These are phyloP conservation scores for Penicillium hesseltinei DNA, from an alignment of 2,329 filamentous ascomycete species.

Conservation along the genomic window DNA sequence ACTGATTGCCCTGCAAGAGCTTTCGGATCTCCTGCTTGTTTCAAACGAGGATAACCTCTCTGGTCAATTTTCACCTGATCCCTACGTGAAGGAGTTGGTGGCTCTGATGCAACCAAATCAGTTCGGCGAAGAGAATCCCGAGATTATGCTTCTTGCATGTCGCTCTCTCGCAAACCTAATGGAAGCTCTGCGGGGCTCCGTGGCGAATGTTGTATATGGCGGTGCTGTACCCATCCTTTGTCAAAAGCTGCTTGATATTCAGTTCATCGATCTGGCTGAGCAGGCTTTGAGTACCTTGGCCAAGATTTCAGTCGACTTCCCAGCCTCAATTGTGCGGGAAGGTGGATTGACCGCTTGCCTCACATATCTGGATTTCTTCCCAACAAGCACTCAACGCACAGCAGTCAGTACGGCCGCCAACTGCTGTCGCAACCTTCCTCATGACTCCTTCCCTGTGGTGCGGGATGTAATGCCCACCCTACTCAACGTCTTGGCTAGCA, in stretches of 20 bases:
- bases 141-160: constrained; percentile 95
- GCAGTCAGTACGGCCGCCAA: constrained; percentile 97
- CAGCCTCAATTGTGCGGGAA: constrained; percentile 89
- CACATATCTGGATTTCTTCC: constrained; percentile 95
- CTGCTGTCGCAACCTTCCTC: constrained; percentile 93
- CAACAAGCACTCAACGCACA: constrained; percentile 92
- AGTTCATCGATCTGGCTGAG: constrained; percentile 95
- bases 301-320: constrained; percentile 96
- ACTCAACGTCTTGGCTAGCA: constrained; percentile 84
- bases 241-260: constrained; percentile 91
- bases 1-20: constrained; percentile 85
- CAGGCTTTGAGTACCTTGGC: constrained; percentile 94
- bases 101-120: constrained; percentile 87
- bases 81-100: constrained; percentile 93
- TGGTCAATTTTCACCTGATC: constrained; percentile 90
- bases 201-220: constrained; percentile 95
- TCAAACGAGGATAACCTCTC: constrained; percentile 96
- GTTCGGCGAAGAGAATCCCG: constrained; percentile 83
- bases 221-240: constrained; percentile 92
- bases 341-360: constrained; percentile 94
- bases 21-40: constrained; percentile 88
- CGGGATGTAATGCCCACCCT: constrained; percentile 96
- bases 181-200: constrained; percentile 90
- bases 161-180: constrained; percentile 95
- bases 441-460: constrained; percentile 88